A percentile compares a stretch with the other conserved stretches of the same genome.
Conservation (phyloP, 2,329 filamentous ascomycete species). For the Sclerotinia borealis region DNA sequence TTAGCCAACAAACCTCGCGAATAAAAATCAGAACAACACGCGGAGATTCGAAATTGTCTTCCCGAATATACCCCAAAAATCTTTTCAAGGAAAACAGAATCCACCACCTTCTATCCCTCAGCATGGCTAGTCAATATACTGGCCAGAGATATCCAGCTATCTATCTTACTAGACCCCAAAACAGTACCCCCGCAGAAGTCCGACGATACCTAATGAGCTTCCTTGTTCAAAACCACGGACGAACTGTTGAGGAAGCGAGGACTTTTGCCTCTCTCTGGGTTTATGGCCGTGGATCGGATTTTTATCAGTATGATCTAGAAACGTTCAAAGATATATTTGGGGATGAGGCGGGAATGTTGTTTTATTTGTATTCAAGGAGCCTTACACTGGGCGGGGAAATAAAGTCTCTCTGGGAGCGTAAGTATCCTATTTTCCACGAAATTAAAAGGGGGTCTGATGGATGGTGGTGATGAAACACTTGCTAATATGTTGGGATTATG, state of each 20-base stretch:
- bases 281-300: background rate
- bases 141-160: background rate
- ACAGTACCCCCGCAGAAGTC: background rate
- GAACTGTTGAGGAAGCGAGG: accelerated
- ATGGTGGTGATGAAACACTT: background rate
- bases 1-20: background rate
- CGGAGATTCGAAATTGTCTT: background rate
- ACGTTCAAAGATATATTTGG: background rate
- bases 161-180: background rate
- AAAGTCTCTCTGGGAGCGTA: accelerated
- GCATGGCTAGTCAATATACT: background rate
- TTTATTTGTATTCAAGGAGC: background rate
- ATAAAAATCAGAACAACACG: background rate
- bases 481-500: background rate
- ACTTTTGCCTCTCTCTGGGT: background rate
- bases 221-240: background rate
- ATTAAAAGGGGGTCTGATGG: background rate
- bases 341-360: background rate
- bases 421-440: background rate
- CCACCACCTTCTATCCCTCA: background rate
- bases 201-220: background rate
- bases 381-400: background rate
- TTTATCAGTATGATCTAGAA: background rate
- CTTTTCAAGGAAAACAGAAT: background rate
- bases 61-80: background rate